These are phyloP conservation scores for Aspergillus panamensis DNA, from an alignment of 495 filamentous ascomycete species.

Conservation along the genomic window DNA sequence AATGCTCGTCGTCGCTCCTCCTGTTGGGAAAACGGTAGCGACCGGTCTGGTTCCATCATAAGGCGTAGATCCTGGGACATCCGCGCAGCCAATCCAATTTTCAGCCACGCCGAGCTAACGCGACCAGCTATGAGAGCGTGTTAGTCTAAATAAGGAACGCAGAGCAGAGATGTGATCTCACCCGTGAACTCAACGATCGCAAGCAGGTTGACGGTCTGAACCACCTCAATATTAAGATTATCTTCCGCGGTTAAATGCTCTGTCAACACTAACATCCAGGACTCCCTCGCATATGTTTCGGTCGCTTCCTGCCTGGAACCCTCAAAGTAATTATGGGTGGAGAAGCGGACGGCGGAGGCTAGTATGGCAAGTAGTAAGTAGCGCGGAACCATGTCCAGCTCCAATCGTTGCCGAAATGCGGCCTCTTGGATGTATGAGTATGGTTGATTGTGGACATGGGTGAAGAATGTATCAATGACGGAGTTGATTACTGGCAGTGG, in stretches of 20 bases:
- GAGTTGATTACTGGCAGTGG: conserved; percentile 19
- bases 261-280: conserved; percentile 28
- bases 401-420: conserved; percentile 23
- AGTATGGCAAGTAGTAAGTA: conserved; percentile 27
- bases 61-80: conserved; percentile 30
- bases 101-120: conserved; percentile 28
- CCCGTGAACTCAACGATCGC: conserved; percentile 28
- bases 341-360: conserved; percentile 29
- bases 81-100: conserved; percentile 31
- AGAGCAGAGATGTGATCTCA: conserved; percentile 2
- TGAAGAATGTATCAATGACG: conserved; percentile 30
- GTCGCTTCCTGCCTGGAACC: conserved; percentile 19
- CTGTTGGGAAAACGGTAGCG: conserved; percentile 25
- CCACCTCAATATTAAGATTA: conserved; percentile 23
- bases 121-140: conserved; percentile 24
- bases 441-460: conserved; percentile 30
- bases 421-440: conserved; percentile 32
- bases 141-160: background rate
- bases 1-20: conserved; percentile 27
- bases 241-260: conserved; percentile 28
- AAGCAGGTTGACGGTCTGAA: conserved; percentile 31
- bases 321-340: conserved; percentile 21
- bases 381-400: conserved; percentile 16
- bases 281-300: conserved; percentile 26
- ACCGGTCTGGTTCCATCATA: conserved; percentile 26